Conservation (phyloP, 345 rosid genomes). For the Populus euphratica region DNA sequence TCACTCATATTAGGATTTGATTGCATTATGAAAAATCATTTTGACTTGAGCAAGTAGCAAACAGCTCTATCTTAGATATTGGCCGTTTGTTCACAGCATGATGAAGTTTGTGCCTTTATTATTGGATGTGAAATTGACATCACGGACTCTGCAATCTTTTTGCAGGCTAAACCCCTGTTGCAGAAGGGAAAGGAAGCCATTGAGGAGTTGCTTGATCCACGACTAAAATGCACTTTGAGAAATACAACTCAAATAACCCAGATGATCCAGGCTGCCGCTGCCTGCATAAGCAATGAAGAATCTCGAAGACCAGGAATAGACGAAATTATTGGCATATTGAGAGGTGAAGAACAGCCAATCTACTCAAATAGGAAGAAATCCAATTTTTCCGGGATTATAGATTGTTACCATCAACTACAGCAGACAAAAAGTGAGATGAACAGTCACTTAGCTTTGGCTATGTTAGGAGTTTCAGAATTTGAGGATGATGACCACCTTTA, state of each 20-base stretch:
- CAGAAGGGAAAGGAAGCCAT: constrained; percentile 57
- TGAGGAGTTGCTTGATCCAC: constrained; percentile 70
- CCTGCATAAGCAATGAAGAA: constrained; percentile 66
- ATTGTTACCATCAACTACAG: constrained; percentile 59
- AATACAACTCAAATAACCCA: constrained; percentile 43
- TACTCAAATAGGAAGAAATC: constrained; percentile 38
- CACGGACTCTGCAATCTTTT: not conserved
- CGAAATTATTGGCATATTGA: constrained; percentile 50
- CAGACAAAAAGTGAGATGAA: constrained; percentile 72
- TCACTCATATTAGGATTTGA: not conserved
- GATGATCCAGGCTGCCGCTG: constrained; percentile 75
- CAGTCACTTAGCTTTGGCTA: constrained; percentile 80
- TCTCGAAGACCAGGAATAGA: constrained; percentile 60
- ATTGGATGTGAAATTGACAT: not conserved
- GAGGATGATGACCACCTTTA: constrained; percentile 61
- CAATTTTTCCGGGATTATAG: constrained; percentile 55
- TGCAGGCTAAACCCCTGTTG: constrained; percentile 77
- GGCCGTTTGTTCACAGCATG: not conserved
- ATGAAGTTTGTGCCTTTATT: not conserved
- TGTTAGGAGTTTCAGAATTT: constrained; percentile 75
- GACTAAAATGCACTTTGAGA: constrained; percentile 34
- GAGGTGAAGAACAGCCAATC: constrained; percentile 51
- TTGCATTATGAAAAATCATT: not conserved
- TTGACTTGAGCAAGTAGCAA: not conserved
- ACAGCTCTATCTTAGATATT: not conserved